Base-by-base conservation (phyloP, 2,329 filamentous ascomycete genomes). In the Ophiostoma montium region DNA sequence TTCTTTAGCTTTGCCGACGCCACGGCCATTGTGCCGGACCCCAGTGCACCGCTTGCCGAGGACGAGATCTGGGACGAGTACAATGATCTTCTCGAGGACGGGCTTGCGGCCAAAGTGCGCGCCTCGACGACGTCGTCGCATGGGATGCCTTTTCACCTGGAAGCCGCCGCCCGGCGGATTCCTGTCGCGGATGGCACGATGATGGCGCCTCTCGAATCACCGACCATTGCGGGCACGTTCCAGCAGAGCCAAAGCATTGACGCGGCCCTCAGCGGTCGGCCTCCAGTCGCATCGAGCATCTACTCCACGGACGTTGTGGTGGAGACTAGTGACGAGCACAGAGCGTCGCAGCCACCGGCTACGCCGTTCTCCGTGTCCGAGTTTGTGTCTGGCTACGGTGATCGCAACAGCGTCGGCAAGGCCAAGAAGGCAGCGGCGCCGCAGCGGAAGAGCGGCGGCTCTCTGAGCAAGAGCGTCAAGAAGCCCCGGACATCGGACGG, bases 1-100 rank as follows among this genome's bases (percentile, higher is more conserved):
- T 64, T 74, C 13, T 67, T 72, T 46, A 78, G 75, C 49, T 79
- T 74, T 54, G 71, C 72, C 12, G 74, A 75, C 6, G 77, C 80
- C 3, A 84, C 80, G 15, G 81, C 84, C 7, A 66, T 86, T 2
- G 69, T 84, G 19, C 83, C 84, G 0, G 67, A 70, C 3, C 70
- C 76, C 1, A 70, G 70, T 41, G 77, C 79, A 4, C 80, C 78
- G 0, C 72, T 82, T 4, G 78, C 69, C 1, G 85, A 94, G 55
- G 90, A 95, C 57, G 90, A 95, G 60, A 75, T 95, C 2, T 96
- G 90, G 90, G 82, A 89, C 47, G 90, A 94, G 64, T 95, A 94
- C 60, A 82, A 96, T 56, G 90, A 95, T 57, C 68, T 95, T 12
- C 75, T 95, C 48, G 84, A 85, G 47, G 81, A 86, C 11, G 72